Base-by-base conservation (phyloP, 768 basidiomycete species). In the Calocybe cyanea region DNA sequence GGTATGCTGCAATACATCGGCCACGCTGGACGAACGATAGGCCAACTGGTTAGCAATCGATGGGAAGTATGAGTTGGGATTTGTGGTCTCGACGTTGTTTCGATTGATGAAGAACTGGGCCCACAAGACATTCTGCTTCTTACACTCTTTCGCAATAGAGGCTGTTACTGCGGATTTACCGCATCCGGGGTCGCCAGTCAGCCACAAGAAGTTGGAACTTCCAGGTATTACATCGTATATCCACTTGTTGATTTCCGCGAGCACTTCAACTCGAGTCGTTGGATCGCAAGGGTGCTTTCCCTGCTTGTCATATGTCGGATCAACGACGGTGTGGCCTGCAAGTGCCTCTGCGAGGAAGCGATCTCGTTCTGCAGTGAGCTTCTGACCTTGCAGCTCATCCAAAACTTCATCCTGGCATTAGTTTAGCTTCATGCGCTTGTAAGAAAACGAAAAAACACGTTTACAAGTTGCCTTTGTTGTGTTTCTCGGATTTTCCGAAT, bases 101-200 rank as follows among this genome's bases (percentile, higher is more conserved):
- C 51, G 52, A 43, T 51, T 51, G 47, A 55, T 48, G 42, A 55
- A 55, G 41, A 51, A 51, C 43, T 55, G 46, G 7, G 54, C 54
- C 50, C 48, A 53, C 11, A 56, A 41, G 11, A 37, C 30, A 7
- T 34, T 42, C 23, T 44, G 41, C 28, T 52, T 52, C 19, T 46
- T 51, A 34, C 49, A 53, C 17, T 39, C 44, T 35, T 45, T 40
- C 2, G 52, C 49, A 23, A 53, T 43, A 19, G 55, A 51, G 10
- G 55, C 55, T 4, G 55, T 53, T 9, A 56, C 34, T 3, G 55
- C 48, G 2, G 55, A 56, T 43, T 56, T 56, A 7, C 52, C 55
- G 14, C 46, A 49, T 18, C 54, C 53, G 4, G 53, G 53, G 28
- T 51, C 47, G 18, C 53, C 53, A 11, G 54, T 49, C 5, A 55